Percentiles rank a stretch among this genome's conserved stretches.
These are phyloP conservation scores for Kodamaea suecica DNA, from an alignment of 1,139 yeast genomes.

Conservation along the genomic window DNA sequence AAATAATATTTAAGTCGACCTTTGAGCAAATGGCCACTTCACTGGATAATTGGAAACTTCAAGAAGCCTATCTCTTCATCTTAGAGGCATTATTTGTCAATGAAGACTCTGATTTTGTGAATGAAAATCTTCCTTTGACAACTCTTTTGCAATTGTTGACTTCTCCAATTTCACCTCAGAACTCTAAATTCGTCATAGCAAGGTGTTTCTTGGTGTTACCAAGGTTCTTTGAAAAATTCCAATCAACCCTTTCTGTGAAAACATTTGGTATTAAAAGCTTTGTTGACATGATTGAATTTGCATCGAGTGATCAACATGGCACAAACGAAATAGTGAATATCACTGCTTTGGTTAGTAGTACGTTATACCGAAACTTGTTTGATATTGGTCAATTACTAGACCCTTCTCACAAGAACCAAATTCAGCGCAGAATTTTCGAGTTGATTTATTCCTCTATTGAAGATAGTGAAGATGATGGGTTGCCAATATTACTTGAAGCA, in stretches of 20 bases:
- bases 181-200: conserved; percentile 34
- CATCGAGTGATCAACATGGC: conserved; percentile 17
- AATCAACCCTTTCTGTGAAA: conserved; percentile 29
- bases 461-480: conserved; percentile 78
- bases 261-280: conserved; percentile 40
- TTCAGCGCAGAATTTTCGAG: conserved; percentile 30
- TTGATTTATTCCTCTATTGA: conserved; percentile 43
- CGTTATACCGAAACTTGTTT: conserved; percentile 51
- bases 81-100: conserved; percentile 44
- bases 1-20: conserved; percentile 20
- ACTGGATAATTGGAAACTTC: conserved; percentile 16
- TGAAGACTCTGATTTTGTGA: conserved; percentile 34
- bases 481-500: conserved; percentile 72
- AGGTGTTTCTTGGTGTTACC: conserved; percentile 54
- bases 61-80: conserved; percentile 41
- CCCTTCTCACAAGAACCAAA: conserved; percentile 12
- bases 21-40: conserved; percentile 11
- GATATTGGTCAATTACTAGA: conserved; percentile 26
- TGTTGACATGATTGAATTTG: conserved; percentile 28
- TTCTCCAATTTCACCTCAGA: conserved; percentile 16
- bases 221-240: conserved; percentile 52
- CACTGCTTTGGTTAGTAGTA: conserved; percentile 51
- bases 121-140: conserved; percentile 18
- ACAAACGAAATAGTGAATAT: conserved; percentile 35
- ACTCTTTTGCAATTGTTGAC: conserved; percentile 25